These are phyloP conservation scores for Penicillium sp. DNA, from an alignment of 2,329 filamentous ascomycete genomes.

Conservation along the genomic window DNA sequence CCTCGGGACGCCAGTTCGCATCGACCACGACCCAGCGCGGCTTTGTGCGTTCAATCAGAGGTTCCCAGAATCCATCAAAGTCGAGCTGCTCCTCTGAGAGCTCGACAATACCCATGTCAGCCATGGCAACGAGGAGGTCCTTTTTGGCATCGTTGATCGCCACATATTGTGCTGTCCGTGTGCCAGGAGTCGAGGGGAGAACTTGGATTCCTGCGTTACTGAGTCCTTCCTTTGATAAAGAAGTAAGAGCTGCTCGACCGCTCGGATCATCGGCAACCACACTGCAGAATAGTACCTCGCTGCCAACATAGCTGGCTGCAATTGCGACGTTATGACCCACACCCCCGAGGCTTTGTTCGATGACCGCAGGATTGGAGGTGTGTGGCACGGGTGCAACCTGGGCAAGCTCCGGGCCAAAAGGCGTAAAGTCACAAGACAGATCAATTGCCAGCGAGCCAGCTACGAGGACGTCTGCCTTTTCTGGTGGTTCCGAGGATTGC, in stretches of 20 bases:
- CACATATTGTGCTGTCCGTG: slow-evolving; percentile 85
- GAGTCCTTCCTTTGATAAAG: slow-evolving; percentile 59
- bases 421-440: slow-evolving; percentile 76
- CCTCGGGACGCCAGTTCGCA: slow-evolving; percentile 74
- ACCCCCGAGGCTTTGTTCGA: slow-evolving; percentile 82
- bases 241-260: slow-evolving; percentile 70
- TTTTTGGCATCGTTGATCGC: slow-evolving; percentile 83
- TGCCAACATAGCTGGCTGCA: slow-evolving; percentile 71
- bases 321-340: slow-evolving; percentile 91
- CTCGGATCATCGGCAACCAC: slow-evolving; percentile 78
- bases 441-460: slow-evolving; percentile 90
- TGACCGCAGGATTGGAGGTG: slow-evolving; percentile 83
- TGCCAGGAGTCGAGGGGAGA: slow-evolving; percentile 54
- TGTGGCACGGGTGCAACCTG: slow-evolving; percentile 53
- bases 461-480: slow-evolving; percentile 70
- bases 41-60: slow-evolving; percentile 56
- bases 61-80: slow-evolving; percentile 60
- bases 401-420: slow-evolving; percentile 40
- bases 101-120: slow-evolving; percentile 85
- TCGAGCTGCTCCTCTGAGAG: slow-evolving; percentile 42
- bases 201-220: slow-evolving; percentile 67
- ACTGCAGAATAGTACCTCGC: slow-evolving; percentile 72
- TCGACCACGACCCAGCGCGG: slow-evolving; percentile 84
- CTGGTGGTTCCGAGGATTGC: slow-evolving; percentile 4
- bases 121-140: slow-evolving; percentile 88